Evolutionary conservation across 441 rosid species (phyloP).

Genomic region (Theobroma grandiflorum): DNA sequence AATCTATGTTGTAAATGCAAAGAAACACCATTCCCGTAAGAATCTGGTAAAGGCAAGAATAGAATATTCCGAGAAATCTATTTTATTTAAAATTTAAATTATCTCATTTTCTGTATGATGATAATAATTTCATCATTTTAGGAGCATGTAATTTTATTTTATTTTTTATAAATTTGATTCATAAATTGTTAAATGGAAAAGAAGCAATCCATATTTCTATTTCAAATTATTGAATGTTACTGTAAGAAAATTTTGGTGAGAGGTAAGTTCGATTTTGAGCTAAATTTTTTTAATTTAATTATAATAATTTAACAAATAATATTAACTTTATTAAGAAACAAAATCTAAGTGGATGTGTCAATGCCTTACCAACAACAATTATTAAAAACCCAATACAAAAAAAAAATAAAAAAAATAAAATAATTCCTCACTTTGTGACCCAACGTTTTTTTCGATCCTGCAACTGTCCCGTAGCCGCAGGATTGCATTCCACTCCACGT

Average conservation of each 20-base stretch:
- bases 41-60: neutral
- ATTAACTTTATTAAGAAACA: neutral
- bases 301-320: neutral
- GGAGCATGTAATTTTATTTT: too few relatives aligned
- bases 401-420: neutral
- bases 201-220: neutral
- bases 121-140: neutral
- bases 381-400: neutral
- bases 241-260: neutral
- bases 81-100: neutral
- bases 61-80: neutral
- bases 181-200: neutral
- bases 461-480: slow-evolving; percentile 42
- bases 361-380: neutral
- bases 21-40: neutral
- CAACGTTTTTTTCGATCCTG: slow-evolving; percentile 54
- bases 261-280: neutral
- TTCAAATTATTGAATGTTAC: neutral
- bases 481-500: slow-evolving; percentile 36
- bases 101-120: too few relatives aligned
- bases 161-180: neutral
- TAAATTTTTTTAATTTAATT: neutral
- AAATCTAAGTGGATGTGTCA: slow-evolving; percentile 5
- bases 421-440: slow-evolving; percentile 38
- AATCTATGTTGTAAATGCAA: neutral